phyloP scores from a whole-genome alignment of 495 filamentous ascomycete species.

The Pseudomonodictys pantanalensis region DNA sequence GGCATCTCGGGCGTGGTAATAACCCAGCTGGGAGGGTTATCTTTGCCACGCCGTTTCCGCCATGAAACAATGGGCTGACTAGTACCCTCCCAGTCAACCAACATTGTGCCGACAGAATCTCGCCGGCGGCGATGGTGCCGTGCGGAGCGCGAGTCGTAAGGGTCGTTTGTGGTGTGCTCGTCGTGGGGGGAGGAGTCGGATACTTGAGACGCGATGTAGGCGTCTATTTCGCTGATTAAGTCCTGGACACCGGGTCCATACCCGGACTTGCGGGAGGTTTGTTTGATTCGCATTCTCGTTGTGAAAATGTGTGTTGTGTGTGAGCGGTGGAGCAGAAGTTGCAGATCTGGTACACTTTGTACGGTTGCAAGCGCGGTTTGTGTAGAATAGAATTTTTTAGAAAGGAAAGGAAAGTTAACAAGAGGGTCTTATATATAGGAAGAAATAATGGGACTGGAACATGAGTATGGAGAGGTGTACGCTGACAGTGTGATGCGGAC shows the following conservation, averaged over 20 bases:
- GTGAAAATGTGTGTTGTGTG: neutral
- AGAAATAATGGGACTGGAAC: neutral
- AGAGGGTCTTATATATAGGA: neutral
- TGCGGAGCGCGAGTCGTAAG: too few species aligned
- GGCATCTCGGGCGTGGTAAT: neutral
- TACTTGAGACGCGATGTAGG: conserved; percentile 1
- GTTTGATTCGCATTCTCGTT: neutral
- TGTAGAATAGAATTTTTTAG: neutral
- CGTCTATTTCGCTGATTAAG: conserved; percentile 9
- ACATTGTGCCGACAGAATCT: conserved; percentile 2
- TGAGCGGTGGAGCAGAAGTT: neutral
- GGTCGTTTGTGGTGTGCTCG: too few species aligned
- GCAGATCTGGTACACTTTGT: neutral
- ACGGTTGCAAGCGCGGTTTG: neutral
- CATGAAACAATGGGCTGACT: neutral
- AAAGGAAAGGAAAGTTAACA: neutral
- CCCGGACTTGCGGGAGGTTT: neutral
- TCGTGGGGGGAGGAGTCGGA: neutral
- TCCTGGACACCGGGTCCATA: neutral
- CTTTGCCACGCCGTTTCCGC: neutral
- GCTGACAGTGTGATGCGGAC: neutral
- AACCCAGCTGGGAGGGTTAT: neutral
- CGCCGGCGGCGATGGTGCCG: too few species aligned
- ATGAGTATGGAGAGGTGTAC: neutral
- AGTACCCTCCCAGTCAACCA: conserved; percentile 16